Base-by-base conservation (phyloP, 805 yeast species). In the Torulaspora maleeae region DNA sequence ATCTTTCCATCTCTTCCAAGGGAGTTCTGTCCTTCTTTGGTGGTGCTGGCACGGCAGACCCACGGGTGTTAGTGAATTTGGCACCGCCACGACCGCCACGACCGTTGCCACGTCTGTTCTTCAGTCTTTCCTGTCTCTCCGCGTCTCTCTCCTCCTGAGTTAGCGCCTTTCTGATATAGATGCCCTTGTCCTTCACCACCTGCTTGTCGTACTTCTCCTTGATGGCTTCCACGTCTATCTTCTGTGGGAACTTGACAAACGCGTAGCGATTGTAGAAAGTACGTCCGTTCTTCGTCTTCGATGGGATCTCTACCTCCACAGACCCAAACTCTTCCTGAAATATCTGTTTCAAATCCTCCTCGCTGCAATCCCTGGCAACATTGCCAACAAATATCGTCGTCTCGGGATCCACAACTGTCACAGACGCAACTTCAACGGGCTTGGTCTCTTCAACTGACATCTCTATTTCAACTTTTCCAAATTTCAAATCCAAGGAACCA, bases 1-100 rank as follows among this genome's bases (percentile, higher is more conserved):
- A 68, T 56, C 67, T 67, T 38, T 59, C 67, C 60, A 70, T 67
- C 52, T 68, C 61, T 29, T 64, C 69, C 45, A 70, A 62, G 45
- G 68, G 66, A 24, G 66, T 51, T 42, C 55, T 69, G 41, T 61
- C 67, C 49, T 56, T 62, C 47, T 47, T 56, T 40, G 58, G 58
- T 16, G 56, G 58, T 1, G 58, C 61, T 27, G 56, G 54, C n/a
- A 51, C 50, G 15, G 56, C 56, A 13, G 54, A 49, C 8, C 52
- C 45, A 29, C 59, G 50, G 36, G 41, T 49, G 25, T 40, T 41
- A 28, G 45, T 32, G 22, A 44, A 41, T 38, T 53, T 51, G 16
- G 47, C 46, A 37, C 54, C 51, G 10, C 55, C 55, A 34, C 58
- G 45, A 20, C 45, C 48, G 16, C 49, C 49, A 28, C 58, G 41